Evolutionary conservation across 768 basidiomycete species (phyloP).

Genomic region (Kwoniella botswanensis): DNA sequence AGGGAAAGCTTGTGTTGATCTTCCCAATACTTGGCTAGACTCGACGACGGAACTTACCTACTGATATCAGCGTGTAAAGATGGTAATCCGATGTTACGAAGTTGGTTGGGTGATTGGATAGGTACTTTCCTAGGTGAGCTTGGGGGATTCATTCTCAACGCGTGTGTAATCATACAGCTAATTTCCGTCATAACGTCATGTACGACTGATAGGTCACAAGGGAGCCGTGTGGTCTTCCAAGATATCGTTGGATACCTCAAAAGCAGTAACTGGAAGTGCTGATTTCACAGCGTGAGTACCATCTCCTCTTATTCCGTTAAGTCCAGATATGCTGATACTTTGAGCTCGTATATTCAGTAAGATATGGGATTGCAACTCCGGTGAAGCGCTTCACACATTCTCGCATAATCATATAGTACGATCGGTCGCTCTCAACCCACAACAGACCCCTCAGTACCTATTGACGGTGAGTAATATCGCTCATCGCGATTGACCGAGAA

Average conservation of each 20-base stretch:
- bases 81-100: constrained; percentile 94
- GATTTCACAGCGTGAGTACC: constrained; percentile 91
- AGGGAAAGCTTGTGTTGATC: background rate
- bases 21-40: constrained; percentile 59
- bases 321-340: too few relatives aligned
- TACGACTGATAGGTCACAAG: constrained; percentile 59
- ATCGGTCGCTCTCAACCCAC: constrained; percentile 83
- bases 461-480: constrained; percentile 57
- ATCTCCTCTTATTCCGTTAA: constrained; percentile 13
- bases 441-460: constrained; percentile 53
- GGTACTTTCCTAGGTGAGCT: constrained; percentile 65
- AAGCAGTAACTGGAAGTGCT: constrained; percentile 89
- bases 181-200: background rate
- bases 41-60: constrained; percentile 78
- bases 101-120: constrained; percentile 99
- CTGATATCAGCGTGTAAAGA: constrained; percentile 98
- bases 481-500: too few relatives aligned
- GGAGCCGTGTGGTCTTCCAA: constrained; percentile 98
- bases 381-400: constrained; percentile 88
- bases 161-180: background rate
- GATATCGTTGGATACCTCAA: constrained; percentile 79
- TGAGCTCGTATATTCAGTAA: constrained; percentile 64
- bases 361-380: constrained; percentile 93
- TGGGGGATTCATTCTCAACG: background rate
- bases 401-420: constrained; percentile 98